Evolutionary conservation across 768 basidiomycete species (phyloP).

Genomic region (Auricularia heimuer): DNA sequence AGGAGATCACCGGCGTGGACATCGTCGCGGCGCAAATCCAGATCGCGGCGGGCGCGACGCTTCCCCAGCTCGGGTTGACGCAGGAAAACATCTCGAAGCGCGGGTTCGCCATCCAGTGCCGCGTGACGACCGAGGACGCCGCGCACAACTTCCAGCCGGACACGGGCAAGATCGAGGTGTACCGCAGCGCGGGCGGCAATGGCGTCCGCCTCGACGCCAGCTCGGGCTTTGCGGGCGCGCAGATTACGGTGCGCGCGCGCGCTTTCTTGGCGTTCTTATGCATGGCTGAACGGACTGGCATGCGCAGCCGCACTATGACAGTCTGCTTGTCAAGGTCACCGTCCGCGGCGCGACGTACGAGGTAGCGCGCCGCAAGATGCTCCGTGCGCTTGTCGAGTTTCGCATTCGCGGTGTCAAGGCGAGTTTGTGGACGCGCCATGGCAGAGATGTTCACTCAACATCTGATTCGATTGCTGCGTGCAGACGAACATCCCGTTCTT

Average conservation of each 20-base stretch:
- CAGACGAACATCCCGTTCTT: slow-evolving; percentile 99
- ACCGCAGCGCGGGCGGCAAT: slow-evolving; percentile 96
- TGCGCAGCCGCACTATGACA: slow-evolving; percentile 89
- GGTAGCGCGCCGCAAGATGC: slow-evolving; percentile 97
- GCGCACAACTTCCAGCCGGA: slow-evolving; percentile 92
- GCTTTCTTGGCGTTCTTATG: no score
- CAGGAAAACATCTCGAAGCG: slow-evolving; percentile 94
- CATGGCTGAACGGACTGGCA: not conserved
- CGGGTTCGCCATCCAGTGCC: slow-evolving; percentile 97
- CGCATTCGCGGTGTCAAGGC: slow-evolving; percentile 98
- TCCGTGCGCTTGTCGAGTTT: slow-evolving; percentile 98
- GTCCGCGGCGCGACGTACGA: slow-evolving; percentile 97
- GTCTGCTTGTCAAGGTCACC: slow-evolving; percentile 90
- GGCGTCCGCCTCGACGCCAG: slow-evolving; percentile 94
- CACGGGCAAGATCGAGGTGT: slow-evolving; percentile 98
- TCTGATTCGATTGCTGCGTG: not conserved
- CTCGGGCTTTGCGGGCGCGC: slow-evolving; percentile 97
- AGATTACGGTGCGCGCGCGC: slow-evolving; percentile 65
- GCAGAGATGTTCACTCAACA: not conserved
- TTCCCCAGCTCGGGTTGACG: slow-evolving; percentile 88
- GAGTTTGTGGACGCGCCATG: not conserved
- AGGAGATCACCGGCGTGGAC: slow-evolving; percentile 99
- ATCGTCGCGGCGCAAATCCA: slow-evolving; percentile 99
- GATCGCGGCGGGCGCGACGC: slow-evolving; percentile 96
- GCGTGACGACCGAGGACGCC: slow-evolving; percentile 96